A percentile compares a stretch with the other conserved stretches of the same genome.
Conservation (phyloP, 768 basidiomycete genomes). For the Naganishia antarctica region DNA sequence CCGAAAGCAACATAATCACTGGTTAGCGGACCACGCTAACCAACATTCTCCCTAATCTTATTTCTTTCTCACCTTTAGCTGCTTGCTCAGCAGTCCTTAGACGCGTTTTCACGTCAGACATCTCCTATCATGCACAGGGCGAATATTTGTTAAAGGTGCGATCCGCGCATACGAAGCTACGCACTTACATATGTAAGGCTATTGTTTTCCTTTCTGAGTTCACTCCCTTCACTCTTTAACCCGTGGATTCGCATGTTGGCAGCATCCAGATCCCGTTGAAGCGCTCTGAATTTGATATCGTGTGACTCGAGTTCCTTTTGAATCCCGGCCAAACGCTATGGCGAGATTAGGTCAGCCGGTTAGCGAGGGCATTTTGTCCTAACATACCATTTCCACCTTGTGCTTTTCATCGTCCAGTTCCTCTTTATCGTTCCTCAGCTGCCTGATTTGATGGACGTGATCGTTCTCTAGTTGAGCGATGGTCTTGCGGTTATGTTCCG, state of each 20-base stretch:
- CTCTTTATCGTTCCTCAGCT: conserved; percentile 6
- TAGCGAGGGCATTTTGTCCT: no score
- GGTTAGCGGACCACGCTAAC: not conserved
- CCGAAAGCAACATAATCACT: not conserved
- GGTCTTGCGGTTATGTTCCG: conserved; percentile 8
- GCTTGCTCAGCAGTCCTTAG: not conserved
- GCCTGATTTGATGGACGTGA: not conserved
- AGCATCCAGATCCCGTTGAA: conserved; percentile 9
- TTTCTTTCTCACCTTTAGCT: not conserved
- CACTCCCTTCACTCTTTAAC: conserved; percentile 6
- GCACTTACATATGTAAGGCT: not conserved
- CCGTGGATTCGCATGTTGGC: conserved; percentile 13
- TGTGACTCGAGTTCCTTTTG: conserved; percentile 7
- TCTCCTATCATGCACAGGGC: not conserved
- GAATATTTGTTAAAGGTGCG: not conserved
- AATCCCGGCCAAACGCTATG: not conserved
- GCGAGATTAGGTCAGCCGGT: no score
- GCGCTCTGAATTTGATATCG: not conserved
- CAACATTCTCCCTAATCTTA: not conserved
- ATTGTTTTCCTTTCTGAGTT: not conserved
- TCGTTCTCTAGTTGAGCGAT: conserved; percentile 3
- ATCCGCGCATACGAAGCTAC: not conserved
- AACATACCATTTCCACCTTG: not conserved
- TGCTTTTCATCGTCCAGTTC: conserved; percentile 7
- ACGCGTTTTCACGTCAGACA: not conserved